Evolutionary conservation across 208 protist species (phyloP).

Genomic region (Crithidia bombi): DNA sequence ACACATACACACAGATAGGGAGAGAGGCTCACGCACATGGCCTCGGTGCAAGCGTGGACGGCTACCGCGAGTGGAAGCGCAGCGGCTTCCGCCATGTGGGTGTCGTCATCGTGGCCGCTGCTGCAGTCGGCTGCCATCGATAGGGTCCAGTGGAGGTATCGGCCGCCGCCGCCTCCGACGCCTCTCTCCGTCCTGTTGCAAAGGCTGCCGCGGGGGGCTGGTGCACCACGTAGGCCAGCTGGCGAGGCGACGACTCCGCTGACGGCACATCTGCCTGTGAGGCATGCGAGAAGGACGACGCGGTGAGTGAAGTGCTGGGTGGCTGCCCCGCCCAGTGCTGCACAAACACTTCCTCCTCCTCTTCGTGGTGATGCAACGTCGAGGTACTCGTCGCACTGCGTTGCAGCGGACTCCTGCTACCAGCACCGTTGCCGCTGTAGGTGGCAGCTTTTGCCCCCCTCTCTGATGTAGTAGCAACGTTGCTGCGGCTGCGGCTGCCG

Average conservation of each 20-base stretch:
- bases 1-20: slow-evolving; percentile 4
- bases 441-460: not conserved
- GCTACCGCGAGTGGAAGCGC: slow-evolving; percentile 8
- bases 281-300: slow-evolving; percentile 34
- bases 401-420: too few species aligned
- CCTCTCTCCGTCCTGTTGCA: not conserved
- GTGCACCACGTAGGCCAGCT: slow-evolving; percentile 5
- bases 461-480: not conserved
- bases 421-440: not conserved
- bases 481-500: not conserved
- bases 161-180: not conserved
- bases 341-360: slow-evolving; percentile 25
- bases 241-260: slow-evolving; percentile 26
- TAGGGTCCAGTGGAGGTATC: not conserved
- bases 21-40: too few species aligned
- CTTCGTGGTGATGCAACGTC: not conserved
- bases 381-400: slow-evolving; percentile 2
- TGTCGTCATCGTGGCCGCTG: not conserved
- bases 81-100: slow-evolving; percentile 28
- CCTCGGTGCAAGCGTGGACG: not conserved
- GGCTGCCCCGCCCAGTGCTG: slow-evolving; percentile 27
- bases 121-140: not conserved
- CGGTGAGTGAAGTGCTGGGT: slow-evolving; percentile 23
- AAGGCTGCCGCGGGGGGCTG: not conserved
- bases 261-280: slow-evolving; percentile 31